Evolutionary conservation across 2,329 filamentous ascomycete species (phyloP).

Genomic region (Penicillium glabrum): DNA sequence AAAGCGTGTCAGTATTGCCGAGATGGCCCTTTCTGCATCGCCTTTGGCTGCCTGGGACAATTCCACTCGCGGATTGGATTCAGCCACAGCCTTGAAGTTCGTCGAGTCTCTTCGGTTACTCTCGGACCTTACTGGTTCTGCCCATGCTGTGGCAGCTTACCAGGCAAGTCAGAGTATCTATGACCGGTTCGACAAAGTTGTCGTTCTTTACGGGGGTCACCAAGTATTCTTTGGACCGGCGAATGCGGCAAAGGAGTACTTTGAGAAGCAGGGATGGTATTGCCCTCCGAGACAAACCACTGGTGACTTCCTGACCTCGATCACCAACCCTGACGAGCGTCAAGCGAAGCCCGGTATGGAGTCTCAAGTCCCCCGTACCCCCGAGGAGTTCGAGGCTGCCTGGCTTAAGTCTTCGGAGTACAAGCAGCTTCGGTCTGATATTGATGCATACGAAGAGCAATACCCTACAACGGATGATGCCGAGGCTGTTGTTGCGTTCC

Average conservation of each 20-base stretch:
- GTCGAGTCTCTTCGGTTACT: slow-evolving; percentile 51
- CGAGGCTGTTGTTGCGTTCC: slow-evolving; percentile 23
- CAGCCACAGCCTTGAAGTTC: slow-evolving; percentile 58
- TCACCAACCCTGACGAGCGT: slow-evolving; percentile 64
- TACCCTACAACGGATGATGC: slow-evolving; percentile 20
- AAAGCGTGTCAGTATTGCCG: slow-evolving; percentile 61
- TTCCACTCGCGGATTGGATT: slow-evolving; percentile 51
- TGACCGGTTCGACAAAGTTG: slow-evolving; percentile 69
- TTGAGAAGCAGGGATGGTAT: slow-evolving; percentile 66
- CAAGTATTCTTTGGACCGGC: slow-evolving; percentile 73
- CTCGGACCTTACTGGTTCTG: slow-evolving; percentile 48
- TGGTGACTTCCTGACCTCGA: slow-evolving; percentile 66
- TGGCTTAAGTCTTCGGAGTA: slow-evolving; percentile 27
- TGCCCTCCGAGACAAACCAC: slow-evolving; percentile 67
- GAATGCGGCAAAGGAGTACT: slow-evolving; percentile 59
- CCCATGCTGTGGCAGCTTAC: slow-evolving; percentile 45
- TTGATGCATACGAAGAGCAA: slow-evolving; percentile 31
- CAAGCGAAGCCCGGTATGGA: slow-evolving; percentile 58
- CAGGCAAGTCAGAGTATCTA: slow-evolving; percentile 50
- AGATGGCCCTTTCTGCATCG: slow-evolving; percentile 47
- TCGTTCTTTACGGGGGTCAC: slow-evolving; percentile 71
- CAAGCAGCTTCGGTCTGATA: slow-evolving; percentile 39
- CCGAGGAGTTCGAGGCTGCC: slow-evolving; percentile 60
- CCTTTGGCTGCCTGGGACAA: slow-evolving; percentile 45
- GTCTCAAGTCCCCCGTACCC: slow-evolving; percentile 60